Percentiles rank a stretch among this genome's conserved stretches.
phyloP scores from a whole-genome alignment of 495 filamentous ascomycete species.

The Cudoniella acicularis region DNA sequence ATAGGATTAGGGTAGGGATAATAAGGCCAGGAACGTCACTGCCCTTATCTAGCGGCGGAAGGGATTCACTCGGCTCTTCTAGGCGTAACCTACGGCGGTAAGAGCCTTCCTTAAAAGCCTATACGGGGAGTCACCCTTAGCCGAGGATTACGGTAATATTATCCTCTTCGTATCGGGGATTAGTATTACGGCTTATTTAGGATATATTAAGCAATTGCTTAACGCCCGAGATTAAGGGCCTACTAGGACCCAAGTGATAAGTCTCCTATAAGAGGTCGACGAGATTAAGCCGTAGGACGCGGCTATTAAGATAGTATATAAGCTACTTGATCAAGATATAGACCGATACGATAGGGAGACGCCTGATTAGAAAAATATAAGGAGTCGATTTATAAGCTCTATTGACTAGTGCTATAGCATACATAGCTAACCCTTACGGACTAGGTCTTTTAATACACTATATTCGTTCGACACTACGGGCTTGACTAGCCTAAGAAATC shows the following conservation, averaged over 20 bases:
- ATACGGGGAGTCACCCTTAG: constrained; percentile 11
- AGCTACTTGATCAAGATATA: constrained; percentile 14
- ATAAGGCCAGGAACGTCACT: constrained; percentile 14
- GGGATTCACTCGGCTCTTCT: constrained; percentile 13
- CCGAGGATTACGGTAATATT: constrained; percentile 14
- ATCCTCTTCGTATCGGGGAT: constrained; percentile 17
- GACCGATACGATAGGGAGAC: constrained; percentile 6
- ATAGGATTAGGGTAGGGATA: constrained; percentile 9
- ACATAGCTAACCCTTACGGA: constrained; percentile 9
- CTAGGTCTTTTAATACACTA: constrained; percentile 11
- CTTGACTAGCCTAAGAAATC: constrained; percentile 11
- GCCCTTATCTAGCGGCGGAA: constrained; percentile 9
- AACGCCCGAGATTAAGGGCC: constrained; percentile 14
- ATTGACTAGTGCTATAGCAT: constrained; percentile 4
- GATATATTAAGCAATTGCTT: constrained; percentile 16
- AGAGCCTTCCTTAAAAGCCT: constrained; percentile 14
- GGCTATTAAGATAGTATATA: constrained; percentile 14
- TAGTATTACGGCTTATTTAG: constrained; percentile 12
- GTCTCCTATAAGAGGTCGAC: constrained; percentile 15
- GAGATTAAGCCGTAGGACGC: constrained; percentile 12
- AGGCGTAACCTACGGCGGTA: constrained; percentile 4
- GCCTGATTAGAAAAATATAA: constrained; percentile 10
- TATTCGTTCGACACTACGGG: constrained; percentile 11
- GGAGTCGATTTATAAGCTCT: constrained; percentile 15
- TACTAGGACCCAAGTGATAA: constrained; percentile 15